Base-by-base conservation (phyloP, 345 rosid genomes). In the Punica granatum region DNA sequence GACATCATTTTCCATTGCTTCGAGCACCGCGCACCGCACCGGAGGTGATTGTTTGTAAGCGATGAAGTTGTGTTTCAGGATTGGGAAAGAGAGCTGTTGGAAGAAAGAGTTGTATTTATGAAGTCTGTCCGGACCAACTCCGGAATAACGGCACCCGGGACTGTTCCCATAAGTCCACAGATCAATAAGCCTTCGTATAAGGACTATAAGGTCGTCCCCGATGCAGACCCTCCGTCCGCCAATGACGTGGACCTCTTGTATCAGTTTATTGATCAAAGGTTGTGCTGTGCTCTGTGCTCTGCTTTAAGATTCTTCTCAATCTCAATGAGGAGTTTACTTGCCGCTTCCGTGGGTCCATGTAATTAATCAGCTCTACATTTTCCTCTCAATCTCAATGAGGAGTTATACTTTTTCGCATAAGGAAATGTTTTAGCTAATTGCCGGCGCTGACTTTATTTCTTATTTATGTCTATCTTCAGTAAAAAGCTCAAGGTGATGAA, bases 181-280 rank as follows among this genome's bases (percentile, higher is more conserved):
- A 76, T 72, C 32, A 75, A 74, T 36, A 70, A 67, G 9, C 81
- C 85, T 60, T 71, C 79, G 41, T 37, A 4, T 5, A 88, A 78
- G 77, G 88, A 85, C 64, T 84, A 67, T 85, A 88, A 81, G 68
- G 69, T 82, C 14, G 85, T 86, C 72, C 97, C 98, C 42, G 80
- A 90, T 77, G 82, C 98, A 14, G 90, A 86, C 65, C 96, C 97
- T 82, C 97, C 98, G 1, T 70, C 71, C 42, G 51, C 34, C 58
- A 79, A 79, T 63, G 94, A 93, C 66, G 74, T 89, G 64, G 69
- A 82, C 31, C 76, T 70, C 64, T 73, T 93, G 80, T 76, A 75
- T 79, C 89, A 78, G 28, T 76, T 93, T 72, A 71, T 93, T 63
- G 86, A 87, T 71, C 84, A 77, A 70, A 90, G 97, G 98, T 92